Conservation (phyloP, 371 early-diverging fungal genomes). For the Mortierella sp. region DNA sequence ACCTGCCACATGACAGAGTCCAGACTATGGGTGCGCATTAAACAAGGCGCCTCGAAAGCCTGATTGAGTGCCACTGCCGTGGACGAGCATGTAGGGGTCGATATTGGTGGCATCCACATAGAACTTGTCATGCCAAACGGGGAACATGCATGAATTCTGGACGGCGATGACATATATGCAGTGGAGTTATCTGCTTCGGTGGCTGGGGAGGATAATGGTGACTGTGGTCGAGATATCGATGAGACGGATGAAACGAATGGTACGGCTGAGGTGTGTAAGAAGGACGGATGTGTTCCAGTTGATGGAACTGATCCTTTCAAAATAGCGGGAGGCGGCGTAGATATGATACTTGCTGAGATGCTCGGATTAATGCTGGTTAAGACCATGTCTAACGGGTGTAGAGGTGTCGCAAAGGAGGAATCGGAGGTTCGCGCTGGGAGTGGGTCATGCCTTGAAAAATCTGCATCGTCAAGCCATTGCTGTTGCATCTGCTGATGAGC, state of each 20-base stretch:
- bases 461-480: neutral
- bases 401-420: neutral
- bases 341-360: neutral
- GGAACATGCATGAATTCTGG: neutral
- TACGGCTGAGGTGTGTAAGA: neutral
- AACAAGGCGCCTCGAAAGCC: constrained; percentile 1
- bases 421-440: neutral
- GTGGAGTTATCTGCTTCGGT: neutral
- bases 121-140: neutral
- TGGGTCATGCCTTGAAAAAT: neutral
- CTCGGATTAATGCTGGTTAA: neutral
- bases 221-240: constrained; percentile 11
- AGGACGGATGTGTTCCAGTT: neutral
- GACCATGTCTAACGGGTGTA: constrained; percentile 8
- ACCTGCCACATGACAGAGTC: constrained; percentile 27
- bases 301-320: neutral
- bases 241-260: neutral
- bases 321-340: neutral
- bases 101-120: neutral
- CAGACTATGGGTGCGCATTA: constrained; percentile 30
- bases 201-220: constrained; percentile 13
- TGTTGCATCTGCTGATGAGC: neutral
- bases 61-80: constrained; percentile 4
- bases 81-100: neutral
- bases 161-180: neutral